A percentile compares a stretch with the other conserved stretches of the same genome.
Evolutionary conservation across 768 basidiomycete species (phyloP).

Genomic region (Auricularia auricula-judae): DNA sequence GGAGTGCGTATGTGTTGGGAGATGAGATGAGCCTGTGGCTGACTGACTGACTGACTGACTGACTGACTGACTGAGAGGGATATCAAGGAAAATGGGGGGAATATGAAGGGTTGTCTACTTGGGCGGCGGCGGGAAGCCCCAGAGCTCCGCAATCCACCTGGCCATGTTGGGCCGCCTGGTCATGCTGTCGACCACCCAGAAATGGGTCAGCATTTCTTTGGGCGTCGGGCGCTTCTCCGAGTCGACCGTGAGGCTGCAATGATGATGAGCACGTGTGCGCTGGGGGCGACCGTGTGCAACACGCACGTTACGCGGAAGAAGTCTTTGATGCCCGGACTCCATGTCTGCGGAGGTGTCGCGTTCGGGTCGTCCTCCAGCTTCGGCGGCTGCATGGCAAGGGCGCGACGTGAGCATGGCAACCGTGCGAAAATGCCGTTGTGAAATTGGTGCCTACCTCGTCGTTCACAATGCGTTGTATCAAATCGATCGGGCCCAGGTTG

Average conservation of each 20-base stretch:
- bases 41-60: background rate
- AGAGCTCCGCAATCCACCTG: slow-evolving; percentile 77
- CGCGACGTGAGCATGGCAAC: slow-evolving; percentile 6
- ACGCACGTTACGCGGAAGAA: slow-evolving; percentile 78
- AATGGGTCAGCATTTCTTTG: slow-evolving; percentile 70
- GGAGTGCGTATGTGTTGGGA: too few species aligned
- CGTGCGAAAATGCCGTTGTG: background rate
- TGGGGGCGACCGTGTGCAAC: slow-evolving; percentile 8
- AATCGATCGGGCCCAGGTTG: slow-evolving; percentile 84
- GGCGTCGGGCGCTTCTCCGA: slow-evolving; percentile 64
- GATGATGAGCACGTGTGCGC: slow-evolving; percentile 8
- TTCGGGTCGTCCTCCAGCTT: slow-evolving; percentile 65
- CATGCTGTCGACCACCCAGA: slow-evolving; percentile 71
- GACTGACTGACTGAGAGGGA: background rate
- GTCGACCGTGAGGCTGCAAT: slow-evolving; percentile 56
- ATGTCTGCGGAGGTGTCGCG: slow-evolving; percentile 29
- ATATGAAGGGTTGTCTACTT: background rate
- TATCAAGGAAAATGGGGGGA: background rate
- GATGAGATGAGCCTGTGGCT: background rate
- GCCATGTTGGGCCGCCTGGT: slow-evolving; percentile 81
- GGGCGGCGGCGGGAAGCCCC: slow-evolving; percentile 34
- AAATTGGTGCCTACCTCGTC: slow-evolving; percentile 44
- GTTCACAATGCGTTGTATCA: slow-evolving; percentile 81
- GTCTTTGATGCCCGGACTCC: slow-evolving; percentile 83
- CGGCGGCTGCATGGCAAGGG: slow-evolving; percentile 47